A percentile compares a stretch with the other conserved stretches of the same genome.
phyloP scores from a whole-genome alignment of 345 rosid genomes.

The Eucalyptus cladocalyx region DNA sequence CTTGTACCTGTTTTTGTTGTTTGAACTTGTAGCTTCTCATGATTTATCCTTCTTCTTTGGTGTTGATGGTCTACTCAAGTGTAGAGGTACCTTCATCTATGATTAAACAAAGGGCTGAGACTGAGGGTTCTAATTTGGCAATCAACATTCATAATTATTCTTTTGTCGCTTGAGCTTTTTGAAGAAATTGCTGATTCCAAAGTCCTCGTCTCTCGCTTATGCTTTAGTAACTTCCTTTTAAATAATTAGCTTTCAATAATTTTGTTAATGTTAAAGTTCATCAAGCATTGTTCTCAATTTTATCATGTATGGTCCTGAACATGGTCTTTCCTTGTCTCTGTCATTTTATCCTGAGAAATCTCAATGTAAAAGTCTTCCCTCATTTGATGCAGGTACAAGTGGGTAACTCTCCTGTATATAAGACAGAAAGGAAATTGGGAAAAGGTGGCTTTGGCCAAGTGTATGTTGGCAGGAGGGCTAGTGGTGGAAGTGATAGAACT shows the following conservation, averaged over 20 bases:
- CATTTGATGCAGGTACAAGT: conserved; percentile 58
- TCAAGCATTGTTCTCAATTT: neutral
- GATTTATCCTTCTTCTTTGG: neutral
- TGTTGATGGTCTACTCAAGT: neutral
- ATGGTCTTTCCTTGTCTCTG: neutral
- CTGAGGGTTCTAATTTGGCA: neutral
- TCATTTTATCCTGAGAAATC: neutral
- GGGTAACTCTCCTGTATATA: conserved; percentile 81
- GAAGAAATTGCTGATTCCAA: neutral
- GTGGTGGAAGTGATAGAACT: conserved; percentile 53
- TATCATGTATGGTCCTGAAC: neutral
- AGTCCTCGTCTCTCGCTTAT: neutral
- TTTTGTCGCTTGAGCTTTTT: neutral
- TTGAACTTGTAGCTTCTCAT: neutral
- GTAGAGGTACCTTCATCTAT: neutral
- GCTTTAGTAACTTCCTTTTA: neutral
- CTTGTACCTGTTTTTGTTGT: neutral
- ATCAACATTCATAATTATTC: neutral
- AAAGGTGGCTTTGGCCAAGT: conserved; percentile 99
- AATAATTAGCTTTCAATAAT: neutral
- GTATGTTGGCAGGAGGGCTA: conserved; percentile 79
- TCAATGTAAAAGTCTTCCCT: neutral
- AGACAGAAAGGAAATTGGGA: conserved; percentile 78
- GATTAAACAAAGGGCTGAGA: neutral
- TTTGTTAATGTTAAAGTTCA: neutral